Evolutionary conservation across 208 protist species (phyloP), one percentile per base, ranked within the genome.

Genomic region (Acanthamoeba royreba): DNA sequence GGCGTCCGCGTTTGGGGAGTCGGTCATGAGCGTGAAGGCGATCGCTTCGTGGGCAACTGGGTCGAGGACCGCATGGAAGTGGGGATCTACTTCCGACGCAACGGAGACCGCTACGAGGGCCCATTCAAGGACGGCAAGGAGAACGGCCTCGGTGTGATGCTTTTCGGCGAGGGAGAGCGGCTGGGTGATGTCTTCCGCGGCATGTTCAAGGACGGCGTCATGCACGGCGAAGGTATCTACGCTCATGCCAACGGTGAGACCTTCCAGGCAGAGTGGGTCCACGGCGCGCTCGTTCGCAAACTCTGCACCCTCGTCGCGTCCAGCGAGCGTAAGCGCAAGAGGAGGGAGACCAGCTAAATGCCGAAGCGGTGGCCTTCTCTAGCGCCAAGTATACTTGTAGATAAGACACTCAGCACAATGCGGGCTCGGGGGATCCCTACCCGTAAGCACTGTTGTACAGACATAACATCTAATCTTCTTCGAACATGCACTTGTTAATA

Each of bases 141-240:
- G 35, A 5, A 66, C 55, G 69, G 69, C 69, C 11, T 46, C 69
- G 69, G 69, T 38, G 40, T 81, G 5, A 17, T 66, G 9, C 3
- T 66, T 28, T 66, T 66, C 19, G 55, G 55, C 19, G 13, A 9
- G 49, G 35, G 66, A 9, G 28, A 4, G 9, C 66, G 8, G 17
- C 38, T 9, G 43, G 79, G 79, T 46, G 47, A 58, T 28, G 40
- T 58, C 43, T 87, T 38, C 79, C 19, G 33, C 25, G 79, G 79
- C 79, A 61, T n/a, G 28, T 87, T 87, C 79, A 40, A 43, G 38
- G 31, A 85, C 45, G 93, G 91, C 47, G n/a, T 58, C 17, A 94
- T 77, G 25, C 63, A 94, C 49, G 95, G 95, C n/a, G 5, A 89
- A 28, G 95, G 95, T 46, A 47, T 25, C 49, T 93, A 85, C 43